These are phyloP conservation scores for Sphaerulina musiva DNA, from an alignment of 2,329 filamentous ascomycete species.

Conservation along the genomic window DNA sequence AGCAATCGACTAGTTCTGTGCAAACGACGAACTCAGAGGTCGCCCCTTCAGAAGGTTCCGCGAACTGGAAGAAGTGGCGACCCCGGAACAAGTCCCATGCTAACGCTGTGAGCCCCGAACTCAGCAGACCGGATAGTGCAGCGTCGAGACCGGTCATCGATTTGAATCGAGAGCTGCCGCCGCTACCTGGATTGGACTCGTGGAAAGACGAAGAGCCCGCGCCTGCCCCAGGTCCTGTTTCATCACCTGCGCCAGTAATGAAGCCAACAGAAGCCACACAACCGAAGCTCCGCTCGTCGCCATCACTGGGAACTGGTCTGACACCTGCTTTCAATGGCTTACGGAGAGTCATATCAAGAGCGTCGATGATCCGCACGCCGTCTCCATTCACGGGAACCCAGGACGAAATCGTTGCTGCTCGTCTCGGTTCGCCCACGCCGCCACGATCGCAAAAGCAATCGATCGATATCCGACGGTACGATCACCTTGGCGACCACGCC, in stretches of 20 bases:
- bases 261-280: not conserved
- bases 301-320: slow-evolving; percentile 1
- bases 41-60: slow-evolving; percentile 15
- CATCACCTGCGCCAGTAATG: not conserved
- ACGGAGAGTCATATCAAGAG: slow-evolving; percentile 10
- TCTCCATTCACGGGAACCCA: not conserved
- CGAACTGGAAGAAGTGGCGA: slow-evolving; percentile 15
- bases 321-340: slow-evolving; percentile 12
- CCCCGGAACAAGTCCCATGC: slow-evolving; percentile 12
- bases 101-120: slow-evolving; percentile 10
- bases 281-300: not conserved
- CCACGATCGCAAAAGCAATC: slow-evolving; percentile 19
- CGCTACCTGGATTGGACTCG: slow-evolving; percentile 42
- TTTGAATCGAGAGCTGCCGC: slow-evolving; percentile 44
- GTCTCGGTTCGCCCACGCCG: slow-evolving; percentile 22
- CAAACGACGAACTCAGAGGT: slow-evolving; percentile 21
- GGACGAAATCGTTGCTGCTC: slow-evolving; percentile 16
- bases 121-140: slow-evolving; percentile 6
- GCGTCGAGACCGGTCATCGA: slow-evolving; percentile 31
- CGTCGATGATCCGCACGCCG: slow-evolving; percentile 1
- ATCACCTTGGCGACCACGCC: slow-evolving; percentile 6
- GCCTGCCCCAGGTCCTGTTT: not conserved
- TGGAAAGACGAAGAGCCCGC: slow-evolving; percentile 28
- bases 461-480: slow-evolving; percentile 7
- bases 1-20: slow-evolving; percentile 24